Conservation (phyloP, 768 basidiomycete genomes). For the Tulasnella calospora region DNA sequence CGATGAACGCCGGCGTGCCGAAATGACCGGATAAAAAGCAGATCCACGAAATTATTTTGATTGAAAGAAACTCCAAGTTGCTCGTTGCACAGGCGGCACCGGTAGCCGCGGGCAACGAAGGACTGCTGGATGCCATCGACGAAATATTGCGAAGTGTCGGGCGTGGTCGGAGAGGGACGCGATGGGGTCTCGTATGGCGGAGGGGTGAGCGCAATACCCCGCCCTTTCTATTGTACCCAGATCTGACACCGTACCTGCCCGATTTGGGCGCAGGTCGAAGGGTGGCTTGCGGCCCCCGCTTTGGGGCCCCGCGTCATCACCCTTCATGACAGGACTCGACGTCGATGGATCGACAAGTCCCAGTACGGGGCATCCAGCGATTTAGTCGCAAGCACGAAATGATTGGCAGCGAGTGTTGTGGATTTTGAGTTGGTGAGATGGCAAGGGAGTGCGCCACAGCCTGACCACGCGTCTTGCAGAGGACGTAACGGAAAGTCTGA, state of each 20-base stretch:
- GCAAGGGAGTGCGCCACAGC: neutral
- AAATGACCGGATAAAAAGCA: constrained; percentile 4
- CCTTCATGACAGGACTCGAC: neutral
- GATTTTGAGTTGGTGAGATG: neutral
- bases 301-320: constrained; percentile 1
- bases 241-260: constrained; percentile 7
- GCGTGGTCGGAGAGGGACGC: constrained; percentile 1
- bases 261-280: neutral
- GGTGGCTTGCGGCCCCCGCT: neutral
- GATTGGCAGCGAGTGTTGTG: neutral
- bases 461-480: neutral
- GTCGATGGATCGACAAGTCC: neutral
- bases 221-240: constrained; percentile 4
- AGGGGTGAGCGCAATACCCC: constrained; percentile 1
- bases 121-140: neutral
- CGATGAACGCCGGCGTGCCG: neutral
- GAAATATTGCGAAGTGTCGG: neutral
- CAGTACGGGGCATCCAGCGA: neutral
- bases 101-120: neutral
- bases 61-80: neutral
- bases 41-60: neutral
- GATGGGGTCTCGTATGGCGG: neutral
- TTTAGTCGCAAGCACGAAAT: neutral
- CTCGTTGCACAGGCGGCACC: neutral
- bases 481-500: neutral